Conservation (phyloP, 2,329 filamentous ascomycete genomes). For the Fusarium anguioides region DNA sequence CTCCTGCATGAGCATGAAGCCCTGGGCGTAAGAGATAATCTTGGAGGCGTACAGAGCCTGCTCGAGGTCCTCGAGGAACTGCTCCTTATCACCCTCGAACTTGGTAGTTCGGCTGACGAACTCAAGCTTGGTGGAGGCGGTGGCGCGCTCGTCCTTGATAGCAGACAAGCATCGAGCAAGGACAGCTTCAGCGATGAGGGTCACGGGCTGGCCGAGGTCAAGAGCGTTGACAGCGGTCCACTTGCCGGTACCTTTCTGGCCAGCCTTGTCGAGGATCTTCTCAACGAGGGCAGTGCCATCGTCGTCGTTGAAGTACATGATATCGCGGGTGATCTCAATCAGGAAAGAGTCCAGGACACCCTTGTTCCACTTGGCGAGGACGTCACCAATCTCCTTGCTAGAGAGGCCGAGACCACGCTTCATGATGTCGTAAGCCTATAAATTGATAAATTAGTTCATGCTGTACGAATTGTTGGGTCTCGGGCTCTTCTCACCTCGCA, state of each 20-base stretch:
- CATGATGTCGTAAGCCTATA: slow-evolving; percentile 97
- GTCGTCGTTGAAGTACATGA: slow-evolving; percentile 98
- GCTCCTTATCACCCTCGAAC: slow-evolving; percentile 90
- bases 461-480: neutral
- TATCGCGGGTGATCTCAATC: slow-evolving; percentile 98
- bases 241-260: slow-evolving; percentile 99
- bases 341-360: slow-evolving; percentile 99
- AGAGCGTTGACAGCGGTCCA: slow-evolving; percentile 99
- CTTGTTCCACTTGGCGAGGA: slow-evolving; percentile 97
- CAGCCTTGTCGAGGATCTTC: slow-evolving; percentile 98
- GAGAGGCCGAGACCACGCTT: slow-evolving; percentile 93
- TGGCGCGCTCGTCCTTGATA: slow-evolving; percentile 91
- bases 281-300: slow-evolving; percentile 91
- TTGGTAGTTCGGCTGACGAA: slow-evolving; percentile 77
- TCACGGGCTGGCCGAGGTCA: slow-evolving; percentile 98
- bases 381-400: slow-evolving; percentile 95
- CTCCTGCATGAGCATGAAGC: slow-evolving; percentile 99
- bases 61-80: slow-evolving; percentile 97
- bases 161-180: slow-evolving; percentile 93
- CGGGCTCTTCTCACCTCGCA: slow-evolving; percentile 77
- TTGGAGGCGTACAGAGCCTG: slow-evolving; percentile 99
- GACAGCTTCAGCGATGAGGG: slow-evolving; percentile 96
- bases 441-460: slow-evolving; percentile 34
- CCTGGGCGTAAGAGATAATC: slow-evolving; percentile 99
- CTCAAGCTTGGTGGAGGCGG: slow-evolving; percentile 81